Percentiles rank a stretch among this genome's conserved stretches.
Evolutionary conservation across 139 green algal species (phyloP).

Genomic region (Nannochloris sp.): DNA sequence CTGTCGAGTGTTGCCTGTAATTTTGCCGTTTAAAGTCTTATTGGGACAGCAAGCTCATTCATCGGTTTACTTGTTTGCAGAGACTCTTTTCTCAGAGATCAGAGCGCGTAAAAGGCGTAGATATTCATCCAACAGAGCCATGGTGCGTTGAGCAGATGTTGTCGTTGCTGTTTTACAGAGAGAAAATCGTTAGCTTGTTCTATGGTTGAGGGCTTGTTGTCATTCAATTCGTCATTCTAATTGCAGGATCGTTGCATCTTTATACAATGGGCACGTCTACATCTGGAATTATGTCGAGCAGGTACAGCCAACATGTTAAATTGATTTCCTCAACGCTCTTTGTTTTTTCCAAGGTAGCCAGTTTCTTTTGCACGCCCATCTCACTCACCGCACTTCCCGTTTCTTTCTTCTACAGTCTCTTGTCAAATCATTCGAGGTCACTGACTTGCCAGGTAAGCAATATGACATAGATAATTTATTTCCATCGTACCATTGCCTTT

Average conservation of each 20-base stretch:
- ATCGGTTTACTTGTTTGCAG: slow-evolving; percentile 35
- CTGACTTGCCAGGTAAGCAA: slow-evolving; percentile 73
- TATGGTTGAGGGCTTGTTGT: too few species aligned
- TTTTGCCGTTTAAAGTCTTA: not conserved
- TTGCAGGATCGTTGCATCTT: slow-evolving; percentile 82
- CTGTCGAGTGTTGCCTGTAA: not conserved
- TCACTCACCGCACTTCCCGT: not conserved
- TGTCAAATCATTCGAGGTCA: slow-evolving; percentile 98
- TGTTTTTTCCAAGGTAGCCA: not conserved
- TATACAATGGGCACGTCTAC: slow-evolving; percentile 97
- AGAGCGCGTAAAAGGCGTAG: slow-evolving; percentile 96
- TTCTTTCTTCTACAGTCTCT: slow-evolving; percentile 53
- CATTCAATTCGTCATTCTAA: not conserved
- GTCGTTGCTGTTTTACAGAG: not conserved
- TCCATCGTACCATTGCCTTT: not conserved
- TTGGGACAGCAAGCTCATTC: not conserved
- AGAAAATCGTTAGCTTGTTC: not conserved
- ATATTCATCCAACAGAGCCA: slow-evolving; percentile 97
- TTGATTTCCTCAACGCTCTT: not conserved
- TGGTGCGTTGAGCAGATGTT: slow-evolving; percentile 73
- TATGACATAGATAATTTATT: too few species aligned
- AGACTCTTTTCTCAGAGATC: slow-evolving; percentile 87
- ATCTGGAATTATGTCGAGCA: slow-evolving; percentile 93
- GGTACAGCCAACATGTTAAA: not conserved
- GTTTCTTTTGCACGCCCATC: not conserved